Base-by-base conservation (phyloP, 441 rosid genomes). In the Francoa sonchifolia region DNA sequence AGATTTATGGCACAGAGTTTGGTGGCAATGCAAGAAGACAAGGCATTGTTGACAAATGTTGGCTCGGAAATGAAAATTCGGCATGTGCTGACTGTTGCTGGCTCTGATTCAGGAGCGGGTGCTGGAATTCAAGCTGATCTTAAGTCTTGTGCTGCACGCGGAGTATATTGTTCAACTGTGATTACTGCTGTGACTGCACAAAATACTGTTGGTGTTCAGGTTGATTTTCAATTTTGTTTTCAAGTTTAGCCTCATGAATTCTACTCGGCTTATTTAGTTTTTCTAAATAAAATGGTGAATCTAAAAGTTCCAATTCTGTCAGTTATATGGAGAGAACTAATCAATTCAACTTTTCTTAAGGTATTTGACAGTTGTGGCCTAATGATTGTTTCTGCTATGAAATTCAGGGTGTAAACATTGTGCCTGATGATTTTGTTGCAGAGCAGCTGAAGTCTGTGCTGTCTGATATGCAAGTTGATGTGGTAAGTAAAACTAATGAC, bases 81-180 rank as follows among this genome's bases (percentile, higher is more conserved):
- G 1, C 99, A 86, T 33, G 90, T 90, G 1, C 22, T 86, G 44
- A 76, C 83, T 0, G 90, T 90, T 29, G 95, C 93, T 12, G 99
- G 96, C 19, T 90, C 95, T 7, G 95, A 90, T 70, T 90, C 96
- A 1, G 93, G 96, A 2, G 88, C 79, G 19, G 88, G 96, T 35
- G 95, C 95, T 21, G 93, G 96, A 46, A 80, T 90, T 28, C 93
- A 86, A 66, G 96, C 99, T 13, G 99, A 85, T 66, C 74, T 90
- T 1, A 90, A 82, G 76, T 65, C 87, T 14, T 90, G 99, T 40
- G 83, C 83, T 3, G 87, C 95, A 1, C 82, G 95, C 31, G 82
- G 83, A 22, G 99, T 74, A 3, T 90, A 78, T 39, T 90, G 96
- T 20, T 89, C 96, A 12, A 74, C 95, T 13, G 96, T 80, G 11